Base-by-base conservation (phyloP, 1,284 basidiomycete species). In the Moesziomyces parantarcticus region DNA sequence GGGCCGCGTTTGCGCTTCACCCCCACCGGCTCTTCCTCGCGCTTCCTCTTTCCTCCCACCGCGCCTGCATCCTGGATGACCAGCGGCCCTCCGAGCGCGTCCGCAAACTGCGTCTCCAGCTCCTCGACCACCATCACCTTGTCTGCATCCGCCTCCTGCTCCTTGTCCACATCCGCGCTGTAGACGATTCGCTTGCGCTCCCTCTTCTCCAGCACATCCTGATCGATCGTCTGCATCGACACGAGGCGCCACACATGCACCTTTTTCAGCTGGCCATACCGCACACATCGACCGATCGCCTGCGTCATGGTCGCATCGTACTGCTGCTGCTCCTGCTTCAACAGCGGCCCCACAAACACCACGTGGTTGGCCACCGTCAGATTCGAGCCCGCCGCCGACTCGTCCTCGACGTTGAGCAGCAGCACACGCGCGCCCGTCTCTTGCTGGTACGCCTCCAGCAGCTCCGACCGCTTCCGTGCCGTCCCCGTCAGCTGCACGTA, bases 291-390 rank as follows among this genome's bases (percentile, higher is more conserved):
- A 5, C 77, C 75, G 26, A 66, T 74, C 2, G 75, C 77, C 46
- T 78, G 76, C 52, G 76, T 69, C 72, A 77, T 75, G 25, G 77
- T 78, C 0, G 71, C 72, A 11, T 65, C 50, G 48, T 78, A 78
- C 59, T 75, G 73, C 59, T 77, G 63, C 49, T 60, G 60, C 22
- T 78, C 70, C 92, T 92, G 84, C 91, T 92, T 89, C 21, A 95
- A 89, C 34, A 97, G 87, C 3, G 94, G 94, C 4, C 92, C 94
- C 51, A 97, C 86, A 88, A 97, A 97, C 81, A 97, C 91, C 36
- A 93, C 94, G 79, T 96, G 93, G 85, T 95, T 97, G 16, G 95
- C 94, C 20, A 89, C 90, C 1, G 94, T 97, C 78, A 97, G 85
- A 83, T 97, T 97, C 68, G 71, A 92, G 90, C 94, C 94, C 50